Evolutionary conservation across 2,329 filamentous ascomycete genomes (phyloP), one percentile per base, ranked within the genome.

Genomic region (Colletotrichum lindemuthianum): DNA sequence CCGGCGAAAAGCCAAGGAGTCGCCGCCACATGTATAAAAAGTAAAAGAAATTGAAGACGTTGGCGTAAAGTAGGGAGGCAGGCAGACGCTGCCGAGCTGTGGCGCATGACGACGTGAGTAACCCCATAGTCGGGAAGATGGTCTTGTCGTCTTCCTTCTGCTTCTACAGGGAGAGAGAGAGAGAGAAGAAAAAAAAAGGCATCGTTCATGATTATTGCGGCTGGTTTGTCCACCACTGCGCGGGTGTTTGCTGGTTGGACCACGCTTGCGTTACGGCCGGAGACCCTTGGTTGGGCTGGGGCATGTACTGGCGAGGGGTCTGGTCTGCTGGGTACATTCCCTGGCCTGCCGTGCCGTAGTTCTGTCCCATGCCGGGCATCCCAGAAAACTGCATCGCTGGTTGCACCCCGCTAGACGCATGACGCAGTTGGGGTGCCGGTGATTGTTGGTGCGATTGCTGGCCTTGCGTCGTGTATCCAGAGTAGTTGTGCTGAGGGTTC

Each of bases 241-340:
- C 83, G 8, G 87, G 84, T 63, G 88, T 88, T 70, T 89, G 88
- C 70, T 90, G 88, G 41, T 86, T 80, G 7, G 81, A 81, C 83
- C 83, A 88, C 4, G 78, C 74, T 66, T 87, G 85, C 2, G 82
- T 81, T 24, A 82, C 82, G 6, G 83, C 79, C 10, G 84, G 83
- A 7, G 78, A 76, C 4, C 77, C 78, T 4, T 88, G 76, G 70
- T 84, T 77, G 75, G 84, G 79, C 77, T 88, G 82, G 71, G 90
- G 88, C 86, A 93, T 85, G 78, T 90, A 90, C 72, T 89, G 86
- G 56, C 88, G 81, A 4, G 86, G 84, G 1, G 86, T 88, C 76
- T 89, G 87, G 50, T 90, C 88, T 34, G 86, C 77, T 15, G 85
- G 78, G 69, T 88, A 89, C 71, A 90, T 85, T 55, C 81, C 82